A percentile compares a stretch with the other conserved stretches of the same genome.
Conservation (phyloP, 139 green algal genomes). For the Ettlia oleoabundans region DNA sequence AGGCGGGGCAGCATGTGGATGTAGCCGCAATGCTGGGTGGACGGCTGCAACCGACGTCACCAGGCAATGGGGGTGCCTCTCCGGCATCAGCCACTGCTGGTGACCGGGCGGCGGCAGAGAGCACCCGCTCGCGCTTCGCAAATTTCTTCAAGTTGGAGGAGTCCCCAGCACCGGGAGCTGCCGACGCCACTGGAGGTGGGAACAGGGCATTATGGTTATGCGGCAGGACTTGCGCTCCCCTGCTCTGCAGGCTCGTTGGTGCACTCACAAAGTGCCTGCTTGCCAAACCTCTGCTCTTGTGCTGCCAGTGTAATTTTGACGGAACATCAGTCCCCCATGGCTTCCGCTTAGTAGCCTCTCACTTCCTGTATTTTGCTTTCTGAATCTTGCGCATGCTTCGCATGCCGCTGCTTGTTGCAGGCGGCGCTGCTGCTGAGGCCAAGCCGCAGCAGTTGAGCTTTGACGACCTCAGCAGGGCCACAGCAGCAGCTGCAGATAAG, state of each 20-base stretch:
- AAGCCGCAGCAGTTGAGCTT: conserved; percentile 14
- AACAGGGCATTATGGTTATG: too few species aligned
- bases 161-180: background rate
- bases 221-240: too few species aligned
- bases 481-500: background rate
- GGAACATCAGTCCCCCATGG: too few species aligned
- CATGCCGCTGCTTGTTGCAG: too few species aligned
- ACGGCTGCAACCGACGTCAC: background rate
- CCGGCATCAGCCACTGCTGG: background rate
- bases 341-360: background rate
- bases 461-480: background rate
- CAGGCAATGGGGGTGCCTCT: background rate
- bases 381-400: too few species aligned
- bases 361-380: too few species aligned
- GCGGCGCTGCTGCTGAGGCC: background rate
- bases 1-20: conserved; percentile 39
- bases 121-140: conserved; percentile 35
- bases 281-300: background rate
- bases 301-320: too few species aligned
- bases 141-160: conserved; percentile 46
- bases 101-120: conserved; percentile 21
- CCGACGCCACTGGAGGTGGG: background rate
- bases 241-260: too few species aligned
- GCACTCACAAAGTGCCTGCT: background rate
- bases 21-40: conserved; percentile 38